Base-by-base conservation (phyloP, 2,329 filamentous ascomycete genomes). In the Botrytis squamosa region DNA sequence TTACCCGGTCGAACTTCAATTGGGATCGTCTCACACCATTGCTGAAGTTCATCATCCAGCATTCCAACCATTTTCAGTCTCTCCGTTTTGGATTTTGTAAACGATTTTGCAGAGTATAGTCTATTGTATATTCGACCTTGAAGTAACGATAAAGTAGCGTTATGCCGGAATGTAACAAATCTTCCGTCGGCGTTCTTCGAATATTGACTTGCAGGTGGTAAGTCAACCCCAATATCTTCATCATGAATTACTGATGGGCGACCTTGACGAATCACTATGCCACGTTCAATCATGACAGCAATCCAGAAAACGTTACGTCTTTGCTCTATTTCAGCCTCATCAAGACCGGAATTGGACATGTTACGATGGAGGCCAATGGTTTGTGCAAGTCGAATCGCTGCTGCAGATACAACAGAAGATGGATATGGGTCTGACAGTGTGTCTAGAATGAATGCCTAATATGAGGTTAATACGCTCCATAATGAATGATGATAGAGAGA, bases 221-320 rank as follows among this genome's bases (percentile, higher is more conserved):
- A 74, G 42, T 78, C 76, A 60, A 79, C 72, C 36, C 70, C 78
- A 63, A 79, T 77, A 73, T 79, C 78, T 46, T 79, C 77, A 60
- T 79, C 78, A 36, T 76, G 75, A 55, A 79, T 77, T 29, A 75
- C 64, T n/a, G 78, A 78, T 25, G 78, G 78, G 40, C 77, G 74
- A 44, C 78, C 78, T 33, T 74, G 63, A 46, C 73, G 74, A 65
- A 73, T 70, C 52, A 71, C 76, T 44, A 75, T 72, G 7, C 60
- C 55, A 70, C 76, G 78, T 71, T 79, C 78, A 33, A 77, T 52
- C 25, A 78, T 55, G 60, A 75, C 75, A 63, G 76, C 73, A 14
- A 79, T 72, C 78, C 78, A 79, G 64, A 77, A 79, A 60, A 79
- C 76, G 69, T 79, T 79, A 25, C 75, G 71, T 66, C 78, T 71